Base-by-base conservation (phyloP, 257 asterid species). In the Solanum okadae region DNA sequence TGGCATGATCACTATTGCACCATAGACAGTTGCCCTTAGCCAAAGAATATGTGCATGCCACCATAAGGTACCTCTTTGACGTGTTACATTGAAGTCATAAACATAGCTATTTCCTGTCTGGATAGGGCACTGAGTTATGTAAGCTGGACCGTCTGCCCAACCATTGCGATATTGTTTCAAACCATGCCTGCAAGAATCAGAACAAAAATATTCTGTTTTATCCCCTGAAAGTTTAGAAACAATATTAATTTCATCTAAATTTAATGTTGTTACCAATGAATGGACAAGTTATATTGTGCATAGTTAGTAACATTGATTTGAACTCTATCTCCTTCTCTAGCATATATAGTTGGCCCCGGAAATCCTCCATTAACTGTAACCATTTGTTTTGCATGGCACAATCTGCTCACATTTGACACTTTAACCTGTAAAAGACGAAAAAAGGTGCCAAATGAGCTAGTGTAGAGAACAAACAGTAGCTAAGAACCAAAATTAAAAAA, bases 21-120 rank as follows among this genome's bases (percentile, higher is more conserved):
- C 97, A 87, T 95, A 90, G 12, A 95, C 95, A 4, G 95, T 94
- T 27, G 96, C 96, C 87, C 96, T 93, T 10, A 95, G 93, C 96
- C 96, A 95, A 40, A 93, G 90, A 33, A 94, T 91, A 16, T 93
- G 98, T 81, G 93, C 93, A 67, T 91, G 93, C 93, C 93, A 91
- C 93, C 93, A 91, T 3, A 91, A 85, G 5, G 91, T 95, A 89
- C 90, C 95, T 92, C 88, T 88, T 90, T 87, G 96, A 83, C 88
- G 93, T 79, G 93, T 92, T 88, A 86, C 87, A 83, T 70, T 95
- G 82, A 59, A 93, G 86, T 90, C 87, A 65, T 63, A 89, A 12
- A 92, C 89, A 86, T 95, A 95, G 37, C 90, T 92, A 20, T 86
- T 90, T 61, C 97, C 97, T 3, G 94, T 92, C 91, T 92, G 93